A percentile compares a stretch with the other conserved stretches of the same genome.
phyloP scores from a whole-genome alignment of 1,284 basidiomycete species.

The Cutaneotrichosporon cyanovorans region DNA sequence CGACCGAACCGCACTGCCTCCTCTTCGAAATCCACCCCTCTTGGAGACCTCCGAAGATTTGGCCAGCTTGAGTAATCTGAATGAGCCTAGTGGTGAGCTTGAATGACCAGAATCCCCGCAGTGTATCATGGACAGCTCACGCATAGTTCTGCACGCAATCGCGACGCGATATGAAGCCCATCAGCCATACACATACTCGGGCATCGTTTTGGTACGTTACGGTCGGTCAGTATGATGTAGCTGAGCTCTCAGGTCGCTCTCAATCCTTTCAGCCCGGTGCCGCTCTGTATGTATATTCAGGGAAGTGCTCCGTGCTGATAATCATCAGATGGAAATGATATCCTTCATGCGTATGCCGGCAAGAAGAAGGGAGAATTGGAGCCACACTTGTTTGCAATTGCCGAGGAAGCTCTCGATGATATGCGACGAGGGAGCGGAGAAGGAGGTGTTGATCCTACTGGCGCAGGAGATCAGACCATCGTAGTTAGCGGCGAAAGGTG shows the following conservation, averaged over 20 bases:
- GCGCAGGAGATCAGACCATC: slow-evolving; percentile 79
- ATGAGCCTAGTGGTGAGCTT: slow-evolving; percentile 81
- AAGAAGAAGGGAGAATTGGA: slow-evolving; percentile 88
- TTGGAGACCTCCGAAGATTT: slow-evolving; percentile 96
- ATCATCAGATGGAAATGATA: slow-evolving; percentile 70
- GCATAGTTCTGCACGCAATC: slow-evolving; percentile 86
- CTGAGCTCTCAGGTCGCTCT: slow-evolving; percentile 63
- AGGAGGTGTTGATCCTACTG: slow-evolving; percentile 63
- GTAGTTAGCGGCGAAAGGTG: slow-evolving; percentile 98
- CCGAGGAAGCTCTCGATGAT: slow-evolving; percentile 96
- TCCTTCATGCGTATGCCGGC: slow-evolving; percentile 95
- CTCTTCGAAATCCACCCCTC: slow-evolving; percentile 90
- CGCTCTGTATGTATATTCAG: slow-evolving; percentile 60
- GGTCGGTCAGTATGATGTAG: not conserved
- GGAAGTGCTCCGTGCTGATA: not conserved
- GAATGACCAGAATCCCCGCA: no score
- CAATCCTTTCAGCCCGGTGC: slow-evolving; percentile 93
- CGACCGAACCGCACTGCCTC: slow-evolving; percentile 57
- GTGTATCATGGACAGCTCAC: not conserved
- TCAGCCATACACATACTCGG: slow-evolving; percentile 97
- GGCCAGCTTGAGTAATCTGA: slow-evolving; percentile 93
- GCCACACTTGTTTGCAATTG: slow-evolving; percentile 97
- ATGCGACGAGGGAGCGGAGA: slow-evolving; percentile 56
- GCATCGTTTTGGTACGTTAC: slow-evolving; percentile 56
- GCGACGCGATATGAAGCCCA: slow-evolving; percentile 93